These are phyloP conservation scores for Penicillium sp. DNA, from an alignment of 2,329 filamentous ascomycete genomes.

Conservation along the genomic window DNA sequence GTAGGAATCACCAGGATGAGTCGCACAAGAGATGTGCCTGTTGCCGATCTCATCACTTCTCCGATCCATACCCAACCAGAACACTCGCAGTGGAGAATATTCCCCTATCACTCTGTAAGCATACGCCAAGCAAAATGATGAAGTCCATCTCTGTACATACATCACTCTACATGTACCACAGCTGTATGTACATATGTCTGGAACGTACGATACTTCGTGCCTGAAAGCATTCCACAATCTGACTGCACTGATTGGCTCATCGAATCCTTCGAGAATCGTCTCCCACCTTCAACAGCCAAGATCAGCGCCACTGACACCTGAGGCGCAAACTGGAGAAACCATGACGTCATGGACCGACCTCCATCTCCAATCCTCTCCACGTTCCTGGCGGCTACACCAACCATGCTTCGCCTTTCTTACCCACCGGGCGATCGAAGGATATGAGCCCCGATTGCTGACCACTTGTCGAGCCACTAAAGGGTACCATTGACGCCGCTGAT, in stretches of 20 bases:
- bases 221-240: background rate
- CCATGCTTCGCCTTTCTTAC: constrained; percentile 1
- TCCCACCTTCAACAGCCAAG: background rate
- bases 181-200: background rate
- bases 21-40: too few species aligned
- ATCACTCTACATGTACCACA: background rate
- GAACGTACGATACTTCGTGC: background rate
- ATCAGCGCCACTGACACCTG: constrained; percentile 5
- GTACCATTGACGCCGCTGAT: constrained; percentile 4
- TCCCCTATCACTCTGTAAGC: too few species aligned
- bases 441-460: background rate
- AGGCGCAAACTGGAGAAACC: constrained; percentile 5
- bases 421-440: background rate
- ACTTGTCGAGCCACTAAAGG: too few species aligned
- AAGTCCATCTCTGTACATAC: background rate
- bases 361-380: constrained; percentile 3
- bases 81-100: too few species aligned
- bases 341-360: constrained; percentile 10
- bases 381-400: constrained; percentile 8
- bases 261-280: constrained; percentile 3
- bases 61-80: too few species aligned
- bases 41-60: too few species aligned
- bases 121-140: too few species aligned
- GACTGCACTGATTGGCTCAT: background rate
- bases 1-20: too few species aligned